phyloP scores from a whole-genome alignment of 768 basidiomycete species.

The Pulveroboletus ravenelii region DNA sequence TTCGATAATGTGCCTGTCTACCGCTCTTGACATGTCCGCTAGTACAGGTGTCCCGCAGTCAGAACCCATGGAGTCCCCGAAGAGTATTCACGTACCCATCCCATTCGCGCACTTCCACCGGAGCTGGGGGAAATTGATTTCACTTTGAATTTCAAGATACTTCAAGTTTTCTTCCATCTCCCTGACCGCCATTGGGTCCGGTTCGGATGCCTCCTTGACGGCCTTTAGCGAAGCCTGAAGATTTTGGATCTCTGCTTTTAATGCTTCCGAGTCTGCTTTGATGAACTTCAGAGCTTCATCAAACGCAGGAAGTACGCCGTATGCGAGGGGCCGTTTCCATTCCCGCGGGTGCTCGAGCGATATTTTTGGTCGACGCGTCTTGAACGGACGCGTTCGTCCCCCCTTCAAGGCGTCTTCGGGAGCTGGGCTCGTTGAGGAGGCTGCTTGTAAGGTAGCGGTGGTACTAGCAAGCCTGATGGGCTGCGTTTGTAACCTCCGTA shows the following conservation, averaged over 20 bases:
- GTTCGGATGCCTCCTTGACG: slow-evolving; percentile 22
- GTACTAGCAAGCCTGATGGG: slow-evolving; percentile 7
- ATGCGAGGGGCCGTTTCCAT: slow-evolving; percentile 61
- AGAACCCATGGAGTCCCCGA: neutral
- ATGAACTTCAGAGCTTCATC: slow-evolving; percentile 80
- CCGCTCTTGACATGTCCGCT: slow-evolving; percentile 66
- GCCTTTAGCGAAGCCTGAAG: slow-evolving; percentile 17
- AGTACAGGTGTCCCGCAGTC: neutral
- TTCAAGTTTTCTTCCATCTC: slow-evolving; percentile 44
- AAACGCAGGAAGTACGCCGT: slow-evolving; percentile 69
- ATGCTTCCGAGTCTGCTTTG: slow-evolving; percentile 48
- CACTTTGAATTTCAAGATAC: slow-evolving; percentile 73
- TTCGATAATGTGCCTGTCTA: slow-evolving; percentile 78
- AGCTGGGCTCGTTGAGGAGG: slow-evolving; percentile 3
- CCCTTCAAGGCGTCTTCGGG: slow-evolving; percentile 4
- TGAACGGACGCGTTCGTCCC: slow-evolving; percentile 16
- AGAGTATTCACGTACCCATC: slow-evolving; percentile 52
- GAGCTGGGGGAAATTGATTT: slow-evolving; percentile 78
- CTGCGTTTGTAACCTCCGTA: slow-evolving; percentile 9
- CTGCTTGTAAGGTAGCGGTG: slow-evolving; percentile 2
- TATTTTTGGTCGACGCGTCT: slow-evolving; percentile 46
- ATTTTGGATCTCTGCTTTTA: slow-evolving; percentile 34
- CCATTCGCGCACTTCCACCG: slow-evolving; percentile 76
- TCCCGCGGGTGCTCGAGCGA: slow-evolving; percentile 47
- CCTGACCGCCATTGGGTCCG: slow-evolving; percentile 38